Conservation (phyloP, 495 filamentous ascomycete species). For the Talaromyces wortmannii region DNA sequence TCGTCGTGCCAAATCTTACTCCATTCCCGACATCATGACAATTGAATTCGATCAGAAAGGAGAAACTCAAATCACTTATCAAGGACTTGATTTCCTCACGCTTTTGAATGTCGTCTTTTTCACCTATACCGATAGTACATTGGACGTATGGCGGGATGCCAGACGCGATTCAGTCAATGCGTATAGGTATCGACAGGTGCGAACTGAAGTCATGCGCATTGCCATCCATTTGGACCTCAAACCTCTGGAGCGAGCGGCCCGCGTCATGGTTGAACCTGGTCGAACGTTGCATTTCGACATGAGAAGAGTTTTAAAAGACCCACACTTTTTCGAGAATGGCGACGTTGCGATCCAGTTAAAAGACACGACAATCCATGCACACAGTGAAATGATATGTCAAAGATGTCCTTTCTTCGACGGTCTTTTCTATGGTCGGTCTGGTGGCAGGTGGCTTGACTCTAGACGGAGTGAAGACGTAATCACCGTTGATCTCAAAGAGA, state of each 20-base stretch:
- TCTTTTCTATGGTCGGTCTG: slow-evolving; percentile 78
- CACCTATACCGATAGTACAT: slow-evolving; percentile 69
- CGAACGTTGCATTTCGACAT: slow-evolving; percentile 62
- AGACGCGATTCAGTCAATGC: slow-evolving; percentile 54
- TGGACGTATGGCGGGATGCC: slow-evolving; percentile 79
- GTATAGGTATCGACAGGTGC: slow-evolving; percentile 66
- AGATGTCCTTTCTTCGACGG: slow-evolving; percentile 90
- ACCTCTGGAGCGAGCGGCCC: slow-evolving; percentile 65
- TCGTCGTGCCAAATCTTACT: slow-evolving; percentile 31
- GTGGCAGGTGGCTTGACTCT: slow-evolving; percentile 71
- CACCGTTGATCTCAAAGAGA: slow-evolving; percentile 76
- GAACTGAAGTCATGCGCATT: slow-evolving; percentile 75
- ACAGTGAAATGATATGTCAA: slow-evolving; percentile 71
- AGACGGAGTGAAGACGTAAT: slow-evolving; percentile 54
- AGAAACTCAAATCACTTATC: slow-evolving; percentile 48
- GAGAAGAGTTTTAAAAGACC: slow-evolving; percentile 55
- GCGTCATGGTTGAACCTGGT: slow-evolving; percentile 60
- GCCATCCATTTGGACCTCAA: slow-evolving; percentile 59
- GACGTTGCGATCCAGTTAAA: slow-evolving; percentile 73
- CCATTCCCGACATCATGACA: slow-evolving; percentile 51
- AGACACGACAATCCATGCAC: slow-evolving; percentile 57
- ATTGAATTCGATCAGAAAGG: slow-evolving; percentile 47
- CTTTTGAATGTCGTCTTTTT: slow-evolving; percentile 74
- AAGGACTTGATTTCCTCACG: slow-evolving; percentile 64
- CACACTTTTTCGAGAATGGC: slow-evolving; percentile 62